A percentile compares a stretch with the other conserved stretches of the same genome.
Evolutionary conservation across 148 eudicot species (phyloP).

Genomic region (Chenopodium album): DNA sequence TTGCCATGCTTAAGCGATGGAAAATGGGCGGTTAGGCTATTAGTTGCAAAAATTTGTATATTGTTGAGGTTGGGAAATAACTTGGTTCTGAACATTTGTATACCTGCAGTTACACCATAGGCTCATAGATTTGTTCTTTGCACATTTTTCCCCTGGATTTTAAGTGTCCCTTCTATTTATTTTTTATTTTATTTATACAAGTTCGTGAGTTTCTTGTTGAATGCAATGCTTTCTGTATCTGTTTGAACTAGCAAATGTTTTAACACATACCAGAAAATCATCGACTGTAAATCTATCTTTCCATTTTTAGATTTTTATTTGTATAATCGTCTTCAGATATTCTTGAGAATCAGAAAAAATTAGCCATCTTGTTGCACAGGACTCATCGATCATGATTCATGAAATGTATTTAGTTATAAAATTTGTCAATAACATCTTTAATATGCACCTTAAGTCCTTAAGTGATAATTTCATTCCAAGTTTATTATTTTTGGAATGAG

Average conservation of each 20-base stretch:
- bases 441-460: too few relatives aligned
- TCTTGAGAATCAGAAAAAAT: neutral
- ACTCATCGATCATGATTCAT: too few relatives aligned
- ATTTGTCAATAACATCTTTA: too few relatives aligned
- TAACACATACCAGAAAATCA: neutral
- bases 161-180: neutral
- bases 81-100: neutral
- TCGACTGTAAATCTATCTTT: neutral
- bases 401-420: too few relatives aligned
- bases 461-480: too few relatives aligned
- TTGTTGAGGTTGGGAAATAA: neutral
- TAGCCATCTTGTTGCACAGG: neutral
- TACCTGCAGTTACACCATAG: conserved; percentile 8
- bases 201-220: neutral
- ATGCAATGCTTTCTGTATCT: neutral
- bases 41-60: conserved; percentile 24
- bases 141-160: neutral
- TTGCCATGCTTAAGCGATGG: conserved; percentile 1
- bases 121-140: neutral
- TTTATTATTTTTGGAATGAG: neutral
- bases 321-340: neutral
- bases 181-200: neutral
- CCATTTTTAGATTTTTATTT: too few relatives aligned
- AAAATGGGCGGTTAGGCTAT: neutral
- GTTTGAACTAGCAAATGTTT: neutral